Evolutionary conservation across 805 yeast species (phyloP).

Genomic region (Yamadazyma sp.): DNA sequence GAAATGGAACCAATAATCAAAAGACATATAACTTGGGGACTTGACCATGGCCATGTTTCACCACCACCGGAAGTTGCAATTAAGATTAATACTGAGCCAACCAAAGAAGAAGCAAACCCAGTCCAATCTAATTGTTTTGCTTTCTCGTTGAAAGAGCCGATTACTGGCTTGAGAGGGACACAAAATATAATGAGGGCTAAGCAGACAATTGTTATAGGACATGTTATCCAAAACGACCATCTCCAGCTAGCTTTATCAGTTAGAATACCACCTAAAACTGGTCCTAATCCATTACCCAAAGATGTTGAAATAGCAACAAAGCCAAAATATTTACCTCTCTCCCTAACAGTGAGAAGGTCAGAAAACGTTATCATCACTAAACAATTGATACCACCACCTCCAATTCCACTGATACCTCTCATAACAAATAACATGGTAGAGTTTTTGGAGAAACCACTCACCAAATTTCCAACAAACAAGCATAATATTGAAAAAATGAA

Average conservation of each 20-base stretch:
- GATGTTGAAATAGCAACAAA: slow-evolving; percentile 48
- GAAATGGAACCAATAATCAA: slow-evolving; percentile 30
- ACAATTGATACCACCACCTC: slow-evolving; percentile 58
- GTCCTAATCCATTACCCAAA: slow-evolving; percentile 51
- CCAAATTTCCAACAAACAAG: slow-evolving; percentile 45
- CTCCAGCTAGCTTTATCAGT: slow-evolving; percentile 11
- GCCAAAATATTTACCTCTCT: slow-evolving; percentile 55
- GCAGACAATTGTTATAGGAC: slow-evolving; percentile 10
- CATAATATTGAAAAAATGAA: slow-evolving; percentile 43
- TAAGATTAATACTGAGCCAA: slow-evolving; percentile 48
- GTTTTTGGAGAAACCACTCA: slow-evolving; percentile 37
- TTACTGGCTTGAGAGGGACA: slow-evolving; percentile 16
- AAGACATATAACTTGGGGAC: slow-evolving; percentile 31
- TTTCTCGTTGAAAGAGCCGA: slow-evolving; percentile 31
- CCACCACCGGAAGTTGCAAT: slow-evolving; percentile 65
- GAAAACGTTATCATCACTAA: slow-evolving; percentile 52
- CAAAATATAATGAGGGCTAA: slow-evolving; percentile 6
- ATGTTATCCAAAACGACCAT: slow-evolving; percentile 11
- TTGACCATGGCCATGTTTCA: slow-evolving; percentile 52
- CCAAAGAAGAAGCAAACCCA: slow-evolving; percentile 48
- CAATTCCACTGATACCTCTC: slow-evolving; percentile 57
- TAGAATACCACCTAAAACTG: slow-evolving; percentile 29
- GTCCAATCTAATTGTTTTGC: slow-evolving; percentile 48
- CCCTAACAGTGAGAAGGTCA: slow-evolving; percentile 52
- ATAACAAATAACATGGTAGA: slow-evolving; percentile 46